Evolutionary conservation across 768 basidiomycete genomes (phyloP), one percentile per base, ranked within the genome.

Genomic region (Termitomyces sp.): DNA sequence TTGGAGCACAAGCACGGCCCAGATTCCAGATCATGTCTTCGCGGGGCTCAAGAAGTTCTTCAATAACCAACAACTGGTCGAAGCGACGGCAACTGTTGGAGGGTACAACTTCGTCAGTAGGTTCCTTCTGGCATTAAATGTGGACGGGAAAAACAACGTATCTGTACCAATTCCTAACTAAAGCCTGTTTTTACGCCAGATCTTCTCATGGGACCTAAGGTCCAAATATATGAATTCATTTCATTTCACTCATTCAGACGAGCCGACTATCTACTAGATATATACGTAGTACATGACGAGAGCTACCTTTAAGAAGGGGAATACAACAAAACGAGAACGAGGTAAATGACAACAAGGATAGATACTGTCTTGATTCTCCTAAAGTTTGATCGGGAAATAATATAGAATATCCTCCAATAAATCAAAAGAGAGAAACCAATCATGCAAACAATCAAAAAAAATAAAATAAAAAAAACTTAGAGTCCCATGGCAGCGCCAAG

Each of bases 401-500:
- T 32, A 54, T 42, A 45, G 41, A 31, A 63, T 51, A 63, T 58
- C 56, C 58, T 59, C 53, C 54, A 43, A 54, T 61, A 60, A 54
- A 60, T 56, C 58, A 55, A 40, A 45, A 55, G 37, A 34, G 54
- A 52, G 31, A 29, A 42, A 25, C 34, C 32, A 17, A n/a, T 17
- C 23, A 19, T 21, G 9, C 27, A 25, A 35, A 21, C 23, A n/a
- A 46, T 21, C 10, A 4, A 29, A 17, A 19, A 21, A 41, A n/a
- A n/a, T n/a, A n/a, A n/a, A n/a, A n/a, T n/a, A n/a, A n/a, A n/a
- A n/a, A n/a, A n/a, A n/a, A n/a, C n/a, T 49, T 65, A 77, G 40
- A 76, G 66, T 37, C 71, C 73, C 66, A 82, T 71, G 31, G 71
- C 72, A 46, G 78, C 77, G 19, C 74, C 70, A 54, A 81, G 64